These are phyloP conservation scores for Pulveroboletus sp. DNA, from an alignment of 768 basidiomycete species.

Conservation along the genomic window DNA sequence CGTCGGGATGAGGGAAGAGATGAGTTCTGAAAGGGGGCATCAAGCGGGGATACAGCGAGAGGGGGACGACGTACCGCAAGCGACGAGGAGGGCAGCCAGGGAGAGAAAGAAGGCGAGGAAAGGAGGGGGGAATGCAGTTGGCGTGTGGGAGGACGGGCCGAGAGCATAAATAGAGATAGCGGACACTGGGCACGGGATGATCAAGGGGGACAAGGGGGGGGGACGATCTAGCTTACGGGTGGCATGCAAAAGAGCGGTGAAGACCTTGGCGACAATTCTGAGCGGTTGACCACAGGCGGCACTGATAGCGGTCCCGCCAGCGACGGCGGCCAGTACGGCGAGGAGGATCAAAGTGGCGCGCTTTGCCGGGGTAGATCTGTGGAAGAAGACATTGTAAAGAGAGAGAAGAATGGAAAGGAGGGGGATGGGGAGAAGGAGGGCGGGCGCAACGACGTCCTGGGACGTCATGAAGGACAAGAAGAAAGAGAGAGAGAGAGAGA, in stretches of 20 bases:
- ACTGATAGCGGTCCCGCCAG: slow-evolving; percentile 20
- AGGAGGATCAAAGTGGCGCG: slow-evolving; percentile 17
- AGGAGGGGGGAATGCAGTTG: slow-evolving; percentile 2
- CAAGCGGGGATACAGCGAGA: background rate
- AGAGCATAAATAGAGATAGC: slow-evolving; percentile 25
- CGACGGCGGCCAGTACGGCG: slow-evolving; percentile 20
- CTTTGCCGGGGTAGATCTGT: slow-evolving; percentile 8
- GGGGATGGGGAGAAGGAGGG: slow-evolving; percentile 25
- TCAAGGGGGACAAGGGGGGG: background rate
- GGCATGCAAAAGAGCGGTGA: slow-evolving; percentile 18
- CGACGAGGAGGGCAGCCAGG: slow-evolving; percentile 20
- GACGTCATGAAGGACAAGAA: slow-evolving; percentile 21
- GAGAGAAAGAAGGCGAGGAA: slow-evolving; percentile 16
- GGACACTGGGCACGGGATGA: slow-evolving; percentile 17
- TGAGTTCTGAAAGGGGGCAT: slow-evolving; percentile 16
- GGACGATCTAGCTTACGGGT: slow-evolving; percentile 14
- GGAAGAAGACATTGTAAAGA: slow-evolving; percentile 4
- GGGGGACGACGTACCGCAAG: slow-evolving; percentile 24
- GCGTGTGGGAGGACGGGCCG: slow-evolving; percentile 2
- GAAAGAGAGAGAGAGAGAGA: slow-evolving; percentile 5
- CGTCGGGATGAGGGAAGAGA: slow-evolving; percentile 23
- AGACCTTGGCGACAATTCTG: slow-evolving; percentile 13
- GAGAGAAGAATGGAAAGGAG: slow-evolving; percentile 18
- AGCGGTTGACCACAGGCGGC: slow-evolving; percentile 15
- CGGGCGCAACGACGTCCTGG: slow-evolving; percentile 22